Conservation (phyloP, 345 rosid species). For the Dipteronia dyeriana region DNA sequence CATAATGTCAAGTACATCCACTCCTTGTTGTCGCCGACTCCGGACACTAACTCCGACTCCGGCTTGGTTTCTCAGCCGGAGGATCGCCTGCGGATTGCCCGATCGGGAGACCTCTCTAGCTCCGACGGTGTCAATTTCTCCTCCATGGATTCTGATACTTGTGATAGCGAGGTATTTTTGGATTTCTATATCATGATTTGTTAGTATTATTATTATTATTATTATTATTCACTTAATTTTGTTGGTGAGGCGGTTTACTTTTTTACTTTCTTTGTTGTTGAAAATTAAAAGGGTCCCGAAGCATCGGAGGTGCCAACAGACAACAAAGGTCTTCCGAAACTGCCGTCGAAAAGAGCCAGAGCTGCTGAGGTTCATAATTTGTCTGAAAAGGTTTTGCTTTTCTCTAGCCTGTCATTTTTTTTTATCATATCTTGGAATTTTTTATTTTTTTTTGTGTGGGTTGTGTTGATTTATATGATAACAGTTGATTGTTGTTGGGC, state of each 20-base stretch:
- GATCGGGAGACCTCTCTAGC: conserved; percentile 16
- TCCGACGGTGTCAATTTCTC: conserved; percentile 26
- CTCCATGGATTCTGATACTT: conserved; percentile 15
- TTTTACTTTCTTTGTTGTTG: neutral
- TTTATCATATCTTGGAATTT: too few species aligned
- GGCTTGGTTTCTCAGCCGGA: conserved; percentile 10
- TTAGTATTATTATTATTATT: neutral
- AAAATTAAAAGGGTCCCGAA: conserved; percentile 37
- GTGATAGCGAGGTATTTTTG: conserved; percentile 48
- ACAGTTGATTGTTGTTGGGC: conserved; percentile 22
- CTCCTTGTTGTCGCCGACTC: conserved; percentile 12
- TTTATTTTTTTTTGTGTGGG: neutral
- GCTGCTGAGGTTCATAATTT: conserved; percentile 76
- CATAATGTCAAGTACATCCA: conserved; percentile 14
- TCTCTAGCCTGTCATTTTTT: neutral
- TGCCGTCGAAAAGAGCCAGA: conserved; percentile 63
- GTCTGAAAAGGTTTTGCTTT: conserved; percentile 66
- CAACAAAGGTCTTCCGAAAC: conserved; percentile 34
- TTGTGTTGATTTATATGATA: neutral
- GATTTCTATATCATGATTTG: too few species aligned
- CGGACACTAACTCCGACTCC: neutral
- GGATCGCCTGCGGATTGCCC: conserved; percentile 27
- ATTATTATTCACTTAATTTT: conserved; percentile 6
- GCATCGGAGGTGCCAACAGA: conserved; percentile 33
- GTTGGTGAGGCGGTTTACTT: neutral